Conservation (phyloP, 192 early-diverging fungal genomes). For the Podila minutissima region DNA sequence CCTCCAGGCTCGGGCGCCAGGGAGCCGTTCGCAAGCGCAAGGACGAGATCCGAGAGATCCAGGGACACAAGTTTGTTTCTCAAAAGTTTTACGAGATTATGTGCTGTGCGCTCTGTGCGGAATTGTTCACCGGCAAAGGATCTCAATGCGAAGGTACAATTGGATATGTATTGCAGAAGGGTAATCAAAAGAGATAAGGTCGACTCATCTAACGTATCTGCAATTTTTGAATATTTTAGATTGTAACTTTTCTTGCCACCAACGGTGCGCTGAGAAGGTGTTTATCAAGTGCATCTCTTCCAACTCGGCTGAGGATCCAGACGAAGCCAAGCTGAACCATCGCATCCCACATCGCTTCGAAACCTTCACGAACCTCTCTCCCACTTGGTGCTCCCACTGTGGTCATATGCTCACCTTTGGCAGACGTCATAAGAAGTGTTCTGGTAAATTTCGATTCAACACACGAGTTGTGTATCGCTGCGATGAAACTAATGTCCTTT, state of each 20-base stretch:
- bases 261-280: constrained; percentile 84
- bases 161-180: not conserved
- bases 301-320: constrained; percentile 67
- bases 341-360: constrained; percentile 98
- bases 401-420: constrained; percentile 94
- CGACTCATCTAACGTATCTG: not conserved
- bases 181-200: too few relatives aligned
- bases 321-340: constrained; percentile 83
- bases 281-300: constrained; percentile 89
- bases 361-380: constrained; percentile 77
- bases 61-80: constrained; percentile 94
- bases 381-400: constrained; percentile 98
- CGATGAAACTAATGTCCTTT: not conserved
- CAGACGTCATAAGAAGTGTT: constrained; percentile 60
- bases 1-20: constrained; percentile 74
- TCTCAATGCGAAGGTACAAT: constrained; percentile 89
- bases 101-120: constrained; percentile 96
- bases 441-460: constrained; percentile 45
- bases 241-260: constrained; percentile 93
- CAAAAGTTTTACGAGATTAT: constrained; percentile 95
- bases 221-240: constrained; percentile 55
- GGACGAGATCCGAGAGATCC: constrained; percentile 84
- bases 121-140: constrained; percentile 90
- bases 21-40: constrained; percentile 81
- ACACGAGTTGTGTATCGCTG: not conserved